Conservation (phyloP, 768 basidiomycete species). For the Auricularia heimuer region DNA sequence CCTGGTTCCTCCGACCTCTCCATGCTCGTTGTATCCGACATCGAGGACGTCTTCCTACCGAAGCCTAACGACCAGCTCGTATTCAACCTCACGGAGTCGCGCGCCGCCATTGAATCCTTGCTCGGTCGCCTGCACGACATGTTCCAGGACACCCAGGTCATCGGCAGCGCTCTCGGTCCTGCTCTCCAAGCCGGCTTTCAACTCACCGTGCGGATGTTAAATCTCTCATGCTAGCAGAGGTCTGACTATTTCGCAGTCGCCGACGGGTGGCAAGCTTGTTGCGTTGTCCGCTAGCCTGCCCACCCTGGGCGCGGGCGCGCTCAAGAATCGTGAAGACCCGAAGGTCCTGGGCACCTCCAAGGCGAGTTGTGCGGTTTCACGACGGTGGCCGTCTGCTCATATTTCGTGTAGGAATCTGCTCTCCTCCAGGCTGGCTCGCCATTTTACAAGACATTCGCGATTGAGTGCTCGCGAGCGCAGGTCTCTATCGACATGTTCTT, state of each 20-base stretch:
- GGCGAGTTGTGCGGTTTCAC: constrained; percentile 28
- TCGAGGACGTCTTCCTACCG: constrained; percentile 95
- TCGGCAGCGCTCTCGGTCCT: constrained; percentile 90
- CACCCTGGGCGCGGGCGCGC: constrained; percentile 75
- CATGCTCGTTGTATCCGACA: constrained; percentile 96
- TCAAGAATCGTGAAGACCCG: constrained; percentile 95
- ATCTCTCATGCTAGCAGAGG: constrained; percentile 2
- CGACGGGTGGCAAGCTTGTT: constrained; percentile 91
- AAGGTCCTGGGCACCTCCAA: constrained; percentile 93
- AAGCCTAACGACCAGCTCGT: constrained; percentile 95
- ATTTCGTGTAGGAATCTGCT: constrained; percentile 60
- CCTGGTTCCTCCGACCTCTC: constrained; percentile 66
- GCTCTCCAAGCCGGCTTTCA: constrained; percentile 95
- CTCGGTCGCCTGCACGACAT: constrained; percentile 84
- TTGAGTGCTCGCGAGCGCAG: constrained; percentile 94
- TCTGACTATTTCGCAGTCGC: constrained; percentile 37
- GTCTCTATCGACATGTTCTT: constrained; percentile 99
- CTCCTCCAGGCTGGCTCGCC: constrained; percentile 87
- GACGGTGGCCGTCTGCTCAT: constrained; percentile 1
- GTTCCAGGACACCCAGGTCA: constrained; percentile 93
- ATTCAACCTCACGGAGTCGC: constrained; percentile 72
- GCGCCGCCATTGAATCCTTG: constrained; percentile 68
- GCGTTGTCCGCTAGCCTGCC: constrained; percentile 81
- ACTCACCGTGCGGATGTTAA: constrained; percentile 53
- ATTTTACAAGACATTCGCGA: constrained; percentile 98